phyloP scores from a whole-genome alignment of 805 yeast genomes.

The Hanseniaspora jakobsenii region DNA sequence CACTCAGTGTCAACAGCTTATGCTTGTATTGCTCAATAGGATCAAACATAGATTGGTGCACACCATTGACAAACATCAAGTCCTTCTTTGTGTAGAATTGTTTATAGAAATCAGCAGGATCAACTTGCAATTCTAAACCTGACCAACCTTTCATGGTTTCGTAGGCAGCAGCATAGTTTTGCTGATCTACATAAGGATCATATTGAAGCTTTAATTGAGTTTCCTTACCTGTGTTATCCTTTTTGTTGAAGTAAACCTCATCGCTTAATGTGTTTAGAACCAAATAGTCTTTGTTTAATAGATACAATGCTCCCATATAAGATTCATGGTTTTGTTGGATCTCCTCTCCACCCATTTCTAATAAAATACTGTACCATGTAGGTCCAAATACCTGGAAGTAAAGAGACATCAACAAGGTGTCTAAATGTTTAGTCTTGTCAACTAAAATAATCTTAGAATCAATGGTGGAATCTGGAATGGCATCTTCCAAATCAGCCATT shows the following conservation, averaged over 20 bases:
- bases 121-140: constrained; percentile 2
- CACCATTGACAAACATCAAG: neutral
- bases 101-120: neutral
- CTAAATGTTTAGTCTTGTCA: constrained; percentile 41
- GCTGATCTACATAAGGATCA: constrained; percentile 26
- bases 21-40: neutral
- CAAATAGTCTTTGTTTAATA: constrained; percentile 33
- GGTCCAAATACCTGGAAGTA: constrained; percentile 53
- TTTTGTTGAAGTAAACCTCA: constrained; percentile 20
- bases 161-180: constrained; percentile 6
- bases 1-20: neutral
- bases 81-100: neutral
- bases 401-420: constrained; percentile 39
- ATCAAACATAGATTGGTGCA: neutral
- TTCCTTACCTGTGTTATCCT: constrained; percentile 22
- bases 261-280: constrained; percentile 27
- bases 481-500: constrained; percentile 41
- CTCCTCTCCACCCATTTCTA: constrained; percentile 47
- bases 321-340: constrained; percentile 62
- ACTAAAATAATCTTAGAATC: constrained; percentile 45
- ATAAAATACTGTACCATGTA: constrained; percentile 44
- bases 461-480: constrained; percentile 46
- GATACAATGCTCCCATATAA: constrained; percentile 47
- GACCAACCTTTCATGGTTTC: constrained; percentile 4
- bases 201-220: constrained; percentile 30